These are phyloP conservation scores for Aureoboletus auriporus DNA, from an alignment of 768 basidiomycete species.

Conservation along the genomic window DNA sequence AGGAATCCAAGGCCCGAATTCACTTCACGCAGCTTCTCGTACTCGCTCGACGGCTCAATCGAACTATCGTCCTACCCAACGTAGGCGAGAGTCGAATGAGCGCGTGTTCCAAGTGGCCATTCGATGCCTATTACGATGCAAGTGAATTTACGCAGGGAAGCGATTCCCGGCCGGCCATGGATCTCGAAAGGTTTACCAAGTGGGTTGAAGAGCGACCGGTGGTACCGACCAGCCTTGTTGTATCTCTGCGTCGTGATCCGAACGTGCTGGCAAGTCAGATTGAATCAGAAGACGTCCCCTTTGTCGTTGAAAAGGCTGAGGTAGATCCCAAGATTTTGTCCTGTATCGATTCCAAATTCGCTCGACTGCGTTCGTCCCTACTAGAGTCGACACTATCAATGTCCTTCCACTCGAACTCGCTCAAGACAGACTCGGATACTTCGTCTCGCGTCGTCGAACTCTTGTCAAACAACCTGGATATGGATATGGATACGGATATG, in stretches of 20 bases:
- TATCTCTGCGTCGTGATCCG: conserved; percentile 26
- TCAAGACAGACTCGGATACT: conserved; percentile 6
- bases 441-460: conserved; percentile 12
- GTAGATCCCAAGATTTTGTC: conserved; percentile 15
- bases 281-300: background rate
- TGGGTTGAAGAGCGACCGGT: conserved; percentile 32
- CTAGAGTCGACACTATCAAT: conserved; percentile 7
- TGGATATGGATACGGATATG: background rate
- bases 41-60: conserved; percentile 47
- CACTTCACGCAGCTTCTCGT: conserved; percentile 51
- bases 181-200: conserved; percentile 35
- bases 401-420: conserved; percentile 2
- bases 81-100: conserved; percentile 54
- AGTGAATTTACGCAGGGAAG: conserved; percentile 9
- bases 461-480: conserved; percentile 10
- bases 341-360: conserved; percentile 18
- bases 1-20: conserved; percentile 54
- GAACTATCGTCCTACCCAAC: conserved; percentile 59
- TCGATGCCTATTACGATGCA: conserved; percentile 48
- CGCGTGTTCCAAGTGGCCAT: conserved; percentile 45
- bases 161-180: conserved; percentile 20
- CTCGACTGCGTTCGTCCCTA: conserved; percentile 8
- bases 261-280: background rate
- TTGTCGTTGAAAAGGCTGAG: background rate
- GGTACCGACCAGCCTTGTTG: conserved; percentile 32